Evolutionary conservation across 164 flowering plant genomes (phyloP).

Genomic region (Warburgia ugandensis): DNA sequence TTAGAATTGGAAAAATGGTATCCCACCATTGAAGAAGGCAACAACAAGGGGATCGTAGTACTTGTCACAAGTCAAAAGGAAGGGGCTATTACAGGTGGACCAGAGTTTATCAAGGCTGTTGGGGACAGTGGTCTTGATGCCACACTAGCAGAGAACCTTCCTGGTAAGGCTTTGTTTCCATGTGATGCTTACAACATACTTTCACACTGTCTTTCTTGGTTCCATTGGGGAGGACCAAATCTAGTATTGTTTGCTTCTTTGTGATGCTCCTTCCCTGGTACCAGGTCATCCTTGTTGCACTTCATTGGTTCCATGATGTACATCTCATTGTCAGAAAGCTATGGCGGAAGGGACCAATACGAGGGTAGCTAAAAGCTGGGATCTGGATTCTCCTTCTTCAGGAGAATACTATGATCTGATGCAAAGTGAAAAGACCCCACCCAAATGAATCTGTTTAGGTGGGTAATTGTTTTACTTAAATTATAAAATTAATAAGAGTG

Average conservation of each 20-base stretch:
- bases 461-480: no score
- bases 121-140: constrained; percentile 88
- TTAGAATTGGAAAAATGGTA: constrained; percentile 93
- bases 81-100: constrained; percentile 97
- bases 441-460: no score
- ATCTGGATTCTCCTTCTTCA: no score
- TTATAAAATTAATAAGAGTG: no score
- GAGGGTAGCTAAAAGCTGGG: no score
- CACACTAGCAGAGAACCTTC: constrained; percentile 89
- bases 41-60: constrained; percentile 86
- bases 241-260: not conserved
- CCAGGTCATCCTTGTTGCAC: no score
- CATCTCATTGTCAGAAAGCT: no score
- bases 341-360: no score
- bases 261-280: not conserved
- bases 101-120: constrained; percentile 78
- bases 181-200: no score
- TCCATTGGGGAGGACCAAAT: not conserved
- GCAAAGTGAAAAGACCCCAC: no score
- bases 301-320: no score
- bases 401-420: no score
- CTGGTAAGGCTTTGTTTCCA: constrained; percentile 57
- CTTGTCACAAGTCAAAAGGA: constrained; percentile 95
- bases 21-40: constrained; percentile 85
- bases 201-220: not conserved